Conservation (phyloP, 1,284 basidiomycete genomes). For the Puccinia hordei region DNA sequence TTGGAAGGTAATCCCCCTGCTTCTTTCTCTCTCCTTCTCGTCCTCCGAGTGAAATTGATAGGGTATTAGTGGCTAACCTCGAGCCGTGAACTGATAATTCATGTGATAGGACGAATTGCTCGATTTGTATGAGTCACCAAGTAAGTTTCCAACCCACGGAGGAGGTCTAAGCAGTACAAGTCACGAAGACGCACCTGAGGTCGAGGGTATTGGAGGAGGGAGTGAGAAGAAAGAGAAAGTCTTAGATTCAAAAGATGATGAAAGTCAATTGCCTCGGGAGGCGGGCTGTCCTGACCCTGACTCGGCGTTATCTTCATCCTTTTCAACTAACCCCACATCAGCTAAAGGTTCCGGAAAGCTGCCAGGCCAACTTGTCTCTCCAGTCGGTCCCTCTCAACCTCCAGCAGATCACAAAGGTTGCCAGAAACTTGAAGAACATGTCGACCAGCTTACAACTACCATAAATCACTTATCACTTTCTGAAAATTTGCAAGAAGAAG, state of each 20-base stretch:
- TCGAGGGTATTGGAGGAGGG: neutral
- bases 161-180: neutral
- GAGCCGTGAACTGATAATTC: constrained; percentile 57
- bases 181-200: neutral
- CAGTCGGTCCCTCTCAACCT: neutral
- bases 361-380: neutral
- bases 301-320: neutral
- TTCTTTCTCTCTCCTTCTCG: neutral
- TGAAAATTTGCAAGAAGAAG: neutral
- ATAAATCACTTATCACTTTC: neutral
- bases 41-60: neutral
- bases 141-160: constrained; percentile 59
- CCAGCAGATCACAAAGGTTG: neutral
- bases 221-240: neutral
- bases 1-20: constrained; percentile 55
- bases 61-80: neutral
- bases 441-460: neutral
- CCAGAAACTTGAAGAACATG: neutral
- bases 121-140: constrained; percentile 52
- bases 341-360: neutral
- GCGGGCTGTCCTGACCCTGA: neutral
- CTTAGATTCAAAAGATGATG: neutral
- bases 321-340: neutral
- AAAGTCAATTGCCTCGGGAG: neutral
- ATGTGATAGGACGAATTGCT: constrained; percentile 54